Conservation (phyloP, 345 rosid species). For the Eucalyptus regnans region DNA sequence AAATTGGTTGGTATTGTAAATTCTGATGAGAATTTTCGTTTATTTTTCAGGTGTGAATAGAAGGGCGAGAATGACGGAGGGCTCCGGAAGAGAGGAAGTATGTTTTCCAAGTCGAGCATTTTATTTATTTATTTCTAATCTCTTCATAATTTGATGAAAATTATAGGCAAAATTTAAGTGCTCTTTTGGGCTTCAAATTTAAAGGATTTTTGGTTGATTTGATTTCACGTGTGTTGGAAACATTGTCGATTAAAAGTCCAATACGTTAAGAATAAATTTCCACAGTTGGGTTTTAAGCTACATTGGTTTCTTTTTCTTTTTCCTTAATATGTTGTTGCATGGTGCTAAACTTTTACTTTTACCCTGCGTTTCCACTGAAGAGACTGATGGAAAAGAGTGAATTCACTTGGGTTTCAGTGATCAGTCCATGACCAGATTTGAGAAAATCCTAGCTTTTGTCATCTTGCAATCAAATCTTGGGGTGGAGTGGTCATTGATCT, state of each 20-base stretch:
- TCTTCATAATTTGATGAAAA: not conserved
- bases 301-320: not conserved
- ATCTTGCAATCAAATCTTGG: not conserved
- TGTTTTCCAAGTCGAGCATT: not conserved
- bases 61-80: not conserved
- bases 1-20: too few relatives aligned
- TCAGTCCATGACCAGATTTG: not conserved
- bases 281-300: not conserved
- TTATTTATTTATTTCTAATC: not conserved
- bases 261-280: not conserved
- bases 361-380: not conserved
- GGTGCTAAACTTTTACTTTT: not conserved
- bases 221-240: not conserved
- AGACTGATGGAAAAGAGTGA: not conserved
- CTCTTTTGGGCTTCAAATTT: not conserved
- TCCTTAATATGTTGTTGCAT: not conserved
- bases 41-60: not conserved
- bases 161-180: not conserved
- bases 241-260: not conserved
- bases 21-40: not conserved
- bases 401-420: not conserved
- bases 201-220: not conserved
- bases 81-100: constrained; percentile 8
- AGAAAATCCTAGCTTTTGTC: not conserved
- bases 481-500: too few relatives aligned